Conservation (phyloP, 2,329 filamentous ascomycete genomes). For the Talaromyces sp. region DNA sequence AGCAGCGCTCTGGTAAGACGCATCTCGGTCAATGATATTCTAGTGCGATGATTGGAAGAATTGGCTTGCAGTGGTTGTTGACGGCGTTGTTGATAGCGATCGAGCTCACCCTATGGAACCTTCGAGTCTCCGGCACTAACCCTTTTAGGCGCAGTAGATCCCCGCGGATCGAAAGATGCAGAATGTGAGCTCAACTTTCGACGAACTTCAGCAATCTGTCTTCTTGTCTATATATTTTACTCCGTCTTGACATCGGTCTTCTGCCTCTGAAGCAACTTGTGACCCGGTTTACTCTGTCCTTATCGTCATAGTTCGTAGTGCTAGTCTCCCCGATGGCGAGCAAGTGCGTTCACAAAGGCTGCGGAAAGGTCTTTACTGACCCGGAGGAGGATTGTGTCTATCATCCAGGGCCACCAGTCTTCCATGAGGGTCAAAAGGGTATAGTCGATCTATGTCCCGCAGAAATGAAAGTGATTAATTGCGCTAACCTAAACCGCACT, state of each 20-base stretch:
- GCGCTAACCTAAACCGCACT: not conserved
- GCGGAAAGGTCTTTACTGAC: slow-evolving; percentile 83
- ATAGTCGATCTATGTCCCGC: slow-evolving; percentile 25
- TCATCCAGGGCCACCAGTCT: slow-evolving; percentile 89
- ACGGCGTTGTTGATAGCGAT: not conserved
- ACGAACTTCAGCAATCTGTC: not conserved
- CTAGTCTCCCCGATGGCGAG: slow-evolving; percentile 31
- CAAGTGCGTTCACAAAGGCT: slow-evolving; percentile 96
- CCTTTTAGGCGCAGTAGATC: slow-evolving; percentile 26
- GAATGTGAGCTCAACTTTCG: slow-evolving; percentile 4
- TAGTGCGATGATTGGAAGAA: not conserved
- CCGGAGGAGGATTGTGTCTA: slow-evolving; percentile 81
- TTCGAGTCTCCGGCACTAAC: slow-evolving; percentile 42
- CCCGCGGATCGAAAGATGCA: slow-evolving; percentile 12
- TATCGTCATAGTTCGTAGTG: not conserved
- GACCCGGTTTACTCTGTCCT: not conserved
- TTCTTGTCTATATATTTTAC: not conserved
- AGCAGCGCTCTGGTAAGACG: slow-evolving; percentile 33
- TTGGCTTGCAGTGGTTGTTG: not conserved
- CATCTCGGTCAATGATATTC: slow-evolving; percentile 25
- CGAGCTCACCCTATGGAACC: slow-evolving; percentile 33
- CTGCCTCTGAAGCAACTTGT: not conserved
- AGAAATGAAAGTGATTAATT: slow-evolving; percentile 24
- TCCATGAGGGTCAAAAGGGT: slow-evolving; percentile 99
- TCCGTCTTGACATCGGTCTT: not conserved